Conservation (phyloP, 805 yeast species). For the Candida caryicola region DNA sequence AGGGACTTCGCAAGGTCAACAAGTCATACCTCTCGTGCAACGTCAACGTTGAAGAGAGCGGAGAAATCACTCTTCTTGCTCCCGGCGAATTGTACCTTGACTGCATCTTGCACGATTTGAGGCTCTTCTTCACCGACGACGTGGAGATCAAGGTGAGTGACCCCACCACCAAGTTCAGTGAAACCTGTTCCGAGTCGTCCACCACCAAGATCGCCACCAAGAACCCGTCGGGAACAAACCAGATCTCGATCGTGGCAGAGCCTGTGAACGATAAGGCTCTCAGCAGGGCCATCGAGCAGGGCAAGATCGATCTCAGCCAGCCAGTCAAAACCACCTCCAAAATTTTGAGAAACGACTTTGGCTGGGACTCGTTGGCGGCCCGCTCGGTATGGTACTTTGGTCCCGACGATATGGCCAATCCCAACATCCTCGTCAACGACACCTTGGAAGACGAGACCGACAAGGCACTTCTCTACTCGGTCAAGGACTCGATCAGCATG, state of each 20-base stretch:
- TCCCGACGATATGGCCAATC: conserved; percentile 38
- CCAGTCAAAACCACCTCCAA: conserved; percentile 49
- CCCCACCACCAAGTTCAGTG: conserved; percentile 77
- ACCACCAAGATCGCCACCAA: conserved; percentile 62
- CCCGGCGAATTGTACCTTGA: conserved; percentile 89
- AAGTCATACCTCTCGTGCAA: conserved; percentile 64
- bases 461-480: conserved; percentile 40
- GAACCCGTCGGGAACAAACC: conserved; percentile 53
- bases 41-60: conserved; percentile 81
- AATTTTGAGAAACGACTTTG: conserved; percentile 52
- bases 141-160: conserved; percentile 79
- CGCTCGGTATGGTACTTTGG: conserved; percentile 80
- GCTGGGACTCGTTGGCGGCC: conserved; percentile 83
- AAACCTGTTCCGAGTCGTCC: conserved; percentile 66
- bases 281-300: conserved; percentile 53
- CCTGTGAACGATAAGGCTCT: conserved; percentile 56
- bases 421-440: conserved; percentile 65
- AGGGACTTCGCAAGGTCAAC: conserved; percentile 62
- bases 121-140: conserved; percentile 55
- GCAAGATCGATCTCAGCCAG: conserved; percentile 35
- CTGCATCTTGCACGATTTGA: conserved; percentile 72
- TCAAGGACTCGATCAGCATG: conserved; percentile 57
- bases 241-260: conserved; percentile 71
- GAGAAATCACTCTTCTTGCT: conserved; percentile 77
- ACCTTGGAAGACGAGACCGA: conserved; percentile 70